phyloP scores from a whole-genome alignment of 78 protist genomes.

The Blattamonas nauphoetae region DNA sequence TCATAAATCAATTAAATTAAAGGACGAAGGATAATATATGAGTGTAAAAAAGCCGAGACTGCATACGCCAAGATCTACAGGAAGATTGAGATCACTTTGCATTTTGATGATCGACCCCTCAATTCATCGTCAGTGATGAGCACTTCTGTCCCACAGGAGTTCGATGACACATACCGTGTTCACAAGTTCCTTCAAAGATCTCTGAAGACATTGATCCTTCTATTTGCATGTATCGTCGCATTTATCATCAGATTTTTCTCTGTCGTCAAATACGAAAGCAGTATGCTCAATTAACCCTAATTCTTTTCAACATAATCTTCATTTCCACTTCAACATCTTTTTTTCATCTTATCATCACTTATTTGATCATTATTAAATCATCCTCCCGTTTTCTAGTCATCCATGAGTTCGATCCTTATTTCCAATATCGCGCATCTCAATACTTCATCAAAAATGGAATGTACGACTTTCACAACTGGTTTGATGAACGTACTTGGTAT shows the following conservation, averaged over 20 bases:
- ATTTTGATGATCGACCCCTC: no score
- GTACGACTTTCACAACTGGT: constrained; percentile 87
- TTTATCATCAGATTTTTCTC: constrained; percentile 74
- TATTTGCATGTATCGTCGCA: constrained; percentile 44
- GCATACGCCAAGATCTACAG: no score
- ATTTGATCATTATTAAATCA: background rate
- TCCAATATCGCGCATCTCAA: constrained; percentile 78
- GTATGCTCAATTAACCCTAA: background rate
- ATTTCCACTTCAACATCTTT: background rate
- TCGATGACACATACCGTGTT: no score
- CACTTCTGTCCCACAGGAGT: no score
- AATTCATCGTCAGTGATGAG: no score
- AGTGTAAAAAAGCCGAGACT: no score
- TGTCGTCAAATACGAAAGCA: constrained; percentile 78
- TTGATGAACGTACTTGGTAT: constrained; percentile 87
- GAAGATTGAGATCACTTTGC: no score
- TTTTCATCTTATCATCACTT: background rate
- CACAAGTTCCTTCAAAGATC: no score
- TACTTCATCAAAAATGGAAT: constrained; percentile 77
- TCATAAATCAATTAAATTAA: background rate
- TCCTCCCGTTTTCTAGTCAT: constrained; percentile 14
- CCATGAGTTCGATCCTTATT: constrained; percentile 61
- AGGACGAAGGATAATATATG: no score
- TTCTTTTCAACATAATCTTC: background rate
- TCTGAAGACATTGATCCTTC: no score